phyloP scores from a whole-genome alignment of 768 basidiomycete species.

The Leucosporidium scottii region DNA sequence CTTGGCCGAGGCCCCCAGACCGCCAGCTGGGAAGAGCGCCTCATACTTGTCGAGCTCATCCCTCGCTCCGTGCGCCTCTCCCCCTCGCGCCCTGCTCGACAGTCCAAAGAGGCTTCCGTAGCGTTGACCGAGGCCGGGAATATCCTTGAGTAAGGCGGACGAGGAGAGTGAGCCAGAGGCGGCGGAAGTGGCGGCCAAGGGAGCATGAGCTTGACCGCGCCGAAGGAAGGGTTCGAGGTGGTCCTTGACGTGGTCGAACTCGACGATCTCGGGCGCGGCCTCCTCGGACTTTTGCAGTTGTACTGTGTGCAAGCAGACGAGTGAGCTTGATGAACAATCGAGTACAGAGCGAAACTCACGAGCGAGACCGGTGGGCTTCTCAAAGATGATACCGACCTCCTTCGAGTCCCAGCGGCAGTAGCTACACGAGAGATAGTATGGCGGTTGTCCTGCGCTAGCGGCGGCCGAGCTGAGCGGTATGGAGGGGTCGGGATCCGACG shows the following conservation, averaged over 20 bases:
- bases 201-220: slow-evolving; percentile 35
- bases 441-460: slow-evolving; percentile 62
- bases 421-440: slow-evolving; percentile 85
- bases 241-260: slow-evolving; percentile 90
- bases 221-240: slow-evolving; percentile 94
- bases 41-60: slow-evolving; percentile 39
- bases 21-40: slow-evolving; percentile 5
- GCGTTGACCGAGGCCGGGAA: slow-evolving; percentile 36
- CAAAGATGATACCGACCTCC: slow-evolving; percentile 83
- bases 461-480: slow-evolving; percentile 24
- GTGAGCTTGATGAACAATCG: background rate
- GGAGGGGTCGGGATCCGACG: slow-evolving; percentile 55
- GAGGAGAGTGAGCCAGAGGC: slow-evolving; percentile 62
- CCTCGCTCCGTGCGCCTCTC: slow-evolving; percentile 26
- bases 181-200: slow-evolving; percentile 59
- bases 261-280: slow-evolving; percentile 70
- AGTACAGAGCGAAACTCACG: slow-evolving; percentile 49
- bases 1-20: background rate
- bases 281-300: slow-evolving; percentile 88
- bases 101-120: slow-evolving; percentile 32
- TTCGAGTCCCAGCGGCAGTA: slow-evolving; percentile 93
- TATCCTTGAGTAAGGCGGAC: slow-evolving; percentile 78
- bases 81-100: slow-evolving; percentile 9
- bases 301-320: slow-evolving; percentile 48
- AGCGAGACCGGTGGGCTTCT: slow-evolving; percentile 92